Base-by-base conservation (phyloP, 352 stramenopile genomes). In the Pythium apleroticum region DNA sequence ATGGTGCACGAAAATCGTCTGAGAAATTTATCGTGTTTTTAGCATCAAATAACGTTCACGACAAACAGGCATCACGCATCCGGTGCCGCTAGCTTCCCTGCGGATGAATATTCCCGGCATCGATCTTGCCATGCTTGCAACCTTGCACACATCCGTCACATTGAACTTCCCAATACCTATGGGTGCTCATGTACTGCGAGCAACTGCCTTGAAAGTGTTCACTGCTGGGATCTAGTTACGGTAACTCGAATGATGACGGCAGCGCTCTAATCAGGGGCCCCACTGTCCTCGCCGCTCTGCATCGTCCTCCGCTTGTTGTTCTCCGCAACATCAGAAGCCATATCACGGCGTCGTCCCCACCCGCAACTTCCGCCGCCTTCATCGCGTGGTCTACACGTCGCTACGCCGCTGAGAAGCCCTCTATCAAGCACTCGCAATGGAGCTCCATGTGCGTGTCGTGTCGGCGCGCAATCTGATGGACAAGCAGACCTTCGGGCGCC, bases 401-500 rank as follows among this genome's bases (percentile, higher is more conserved):
- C 2, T 0, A 28, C 4, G 17, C 4, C 30, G n/a, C 52, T 57
- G 5, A 31, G 33, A 39, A 15, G 33, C 5, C 5, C 3, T 15
- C 33, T 39, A 39, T 3, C 11, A 3, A 39, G 6, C 33, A 39
- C 10, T 39, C 6, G 30, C 57, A 57, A 88, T 90, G 77, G 84
- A 95, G 58, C 80, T 95, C 1, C 84, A 95, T 60, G 76, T 95
- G 19, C 84, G 86, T 63, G 79, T 78, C 57, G 88, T 90, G 63
- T 89, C 79, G 48, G 86, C 80, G 53, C 84, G 84, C 28, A 92
- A 95, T 69, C 72, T 95, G 35, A 61, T 90, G 22, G 83, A 92
- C 73, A 91, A 91, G 66, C 86, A 95, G 71, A 92, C 81, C 3
- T 93, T 95, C 57, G 86, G 86, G 62, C 90, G 89, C 57, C 86